Evolutionary conservation across 2,329 filamentous ascomycete genomes (phyloP).

Genomic region (Claviceps sp.): DNA sequence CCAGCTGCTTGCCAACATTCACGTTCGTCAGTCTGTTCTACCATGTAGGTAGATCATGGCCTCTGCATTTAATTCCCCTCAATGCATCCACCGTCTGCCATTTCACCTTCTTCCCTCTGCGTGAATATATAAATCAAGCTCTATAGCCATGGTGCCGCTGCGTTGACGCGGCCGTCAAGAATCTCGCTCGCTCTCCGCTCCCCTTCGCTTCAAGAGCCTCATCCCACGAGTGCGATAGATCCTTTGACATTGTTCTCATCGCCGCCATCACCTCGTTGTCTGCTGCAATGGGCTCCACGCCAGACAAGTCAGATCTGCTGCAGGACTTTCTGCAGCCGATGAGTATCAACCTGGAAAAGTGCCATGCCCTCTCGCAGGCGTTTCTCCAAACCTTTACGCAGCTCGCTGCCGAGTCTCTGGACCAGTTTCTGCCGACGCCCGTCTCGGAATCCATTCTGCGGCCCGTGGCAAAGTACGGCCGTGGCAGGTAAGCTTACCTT

Average conservation of each 20-base stretch:
- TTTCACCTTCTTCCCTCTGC: neutral
- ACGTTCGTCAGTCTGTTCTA: too few relatives aligned
- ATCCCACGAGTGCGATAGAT: neutral
- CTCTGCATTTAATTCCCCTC: neutral
- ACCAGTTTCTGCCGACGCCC: slow-evolving; percentile 48
- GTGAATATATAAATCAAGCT: neutral
- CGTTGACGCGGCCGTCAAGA: neutral
- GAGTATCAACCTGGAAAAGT: slow-evolving; percentile 30
- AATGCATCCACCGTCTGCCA: too few relatives aligned
- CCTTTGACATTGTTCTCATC: neutral
- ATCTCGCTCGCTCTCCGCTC: neutral
- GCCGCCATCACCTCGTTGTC: slow-evolving; percentile 9
- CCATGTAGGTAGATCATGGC: neutral
- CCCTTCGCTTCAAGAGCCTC: neutral
- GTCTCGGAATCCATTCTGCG: slow-evolving; percentile 46
- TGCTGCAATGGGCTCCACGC: slow-evolving; percentile 3
- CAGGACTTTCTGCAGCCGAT: slow-evolving; percentile 38
- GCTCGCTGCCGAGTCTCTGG: slow-evolving; percentile 36
- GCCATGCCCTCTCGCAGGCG: slow-evolving; percentile 32
- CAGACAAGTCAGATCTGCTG: slow-evolving; percentile 10
- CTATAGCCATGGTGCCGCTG: neutral
- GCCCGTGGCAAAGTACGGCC: slow-evolving; percentile 27
- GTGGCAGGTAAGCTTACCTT: slow-evolving; percentile 33
- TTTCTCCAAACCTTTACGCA: slow-evolving; percentile 33
- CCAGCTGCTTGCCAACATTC: too few relatives aligned